Evolutionary conservation across 305 asterid species (phyloP).

Genomic region (Rubia tinctorum): DNA sequence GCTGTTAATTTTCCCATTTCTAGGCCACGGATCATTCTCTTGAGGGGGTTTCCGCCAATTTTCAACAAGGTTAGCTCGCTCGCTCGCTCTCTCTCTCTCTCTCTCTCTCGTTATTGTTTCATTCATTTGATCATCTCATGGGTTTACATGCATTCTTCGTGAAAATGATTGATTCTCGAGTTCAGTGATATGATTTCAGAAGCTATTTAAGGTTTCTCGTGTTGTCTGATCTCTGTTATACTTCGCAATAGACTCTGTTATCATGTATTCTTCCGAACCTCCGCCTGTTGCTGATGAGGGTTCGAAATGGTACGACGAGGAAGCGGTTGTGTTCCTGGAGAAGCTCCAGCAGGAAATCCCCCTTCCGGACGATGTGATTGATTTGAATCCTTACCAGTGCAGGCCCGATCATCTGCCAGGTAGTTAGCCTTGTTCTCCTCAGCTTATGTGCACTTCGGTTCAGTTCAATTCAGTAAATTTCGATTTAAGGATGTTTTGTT

Average conservation of each 20-base stretch:
- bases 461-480: no score
- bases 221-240: background rate
- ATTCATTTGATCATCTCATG: background rate
- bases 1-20: background rate
- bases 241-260: conserved; percentile 17
- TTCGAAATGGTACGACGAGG: conserved; percentile 31
- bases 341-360: conserved; percentile 27
- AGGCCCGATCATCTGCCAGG: conserved; percentile 57
- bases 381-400: conserved; percentile 40
- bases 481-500: no score
- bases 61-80: conserved; percentile 2
- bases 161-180: background rate
- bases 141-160: background rate
- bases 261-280: conserved; percentile 50
- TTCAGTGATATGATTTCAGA: background rate
- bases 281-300: conserved; percentile 22
- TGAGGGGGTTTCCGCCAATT: background rate
- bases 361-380: conserved; percentile 46
- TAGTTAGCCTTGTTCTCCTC: conserved; percentile 8
- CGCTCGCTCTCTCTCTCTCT: no score
- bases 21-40: background rate
- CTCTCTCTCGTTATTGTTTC: background rate
- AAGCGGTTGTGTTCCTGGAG: conserved; percentile 32
- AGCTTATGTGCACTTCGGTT: no score
- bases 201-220: background rate